Evolutionary conservation across 495 filamentous ascomycete species (phyloP), one percentile per base, ranked within the genome.

Genomic region (Aspergillus egyptiacus): DNA sequence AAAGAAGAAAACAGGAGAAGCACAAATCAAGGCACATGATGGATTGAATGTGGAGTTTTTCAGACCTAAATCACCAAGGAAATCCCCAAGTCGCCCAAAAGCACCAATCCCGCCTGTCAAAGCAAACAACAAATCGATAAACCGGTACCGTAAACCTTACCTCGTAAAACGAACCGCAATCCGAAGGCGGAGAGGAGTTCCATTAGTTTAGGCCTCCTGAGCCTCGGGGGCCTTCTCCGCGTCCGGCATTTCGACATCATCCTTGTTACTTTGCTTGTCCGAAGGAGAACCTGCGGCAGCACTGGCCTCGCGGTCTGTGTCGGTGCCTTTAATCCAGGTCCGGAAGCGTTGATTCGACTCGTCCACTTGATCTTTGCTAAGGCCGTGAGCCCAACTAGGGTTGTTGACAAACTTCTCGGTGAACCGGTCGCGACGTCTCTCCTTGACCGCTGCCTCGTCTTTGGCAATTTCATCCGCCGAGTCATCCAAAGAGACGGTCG

Each of bases 321-420:
- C 59, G 1, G 61, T 46, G 1, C 67, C 70, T 40, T 67, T 62
- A 40, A 75, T 44, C 68, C 67, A 73, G 5, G 65, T 66, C 6
- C 69, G 70, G 66, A 80, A 88, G 3, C 74, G 75, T 52, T 80
- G 72, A 51, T 87, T 88, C 15, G 71, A 73, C 52, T 77, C 77
- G 48, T 88, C 80, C 31, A 90, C 86, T 42, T 86, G 76, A 39
- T 86, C 85, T 46, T 81, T 80, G 63, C 75, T 81, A 35, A 85
- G 61, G 9, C 75, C 81, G 53, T 82, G 82, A 70, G 90, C 89
- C 84, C 86, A 91, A 22, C 64, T 65, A 43, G 83, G 85, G 61
- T 89, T 89, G 56, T 81, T 80, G 15, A 89, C 73, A 48, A 89
- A 77, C 63, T 82, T 82, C 66, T 91, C 85, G 50, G 73, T 73